phyloP scores from a whole-genome alignment of 768 basidiomycete genomes.

The Infundibulicybe gibba region DNA sequence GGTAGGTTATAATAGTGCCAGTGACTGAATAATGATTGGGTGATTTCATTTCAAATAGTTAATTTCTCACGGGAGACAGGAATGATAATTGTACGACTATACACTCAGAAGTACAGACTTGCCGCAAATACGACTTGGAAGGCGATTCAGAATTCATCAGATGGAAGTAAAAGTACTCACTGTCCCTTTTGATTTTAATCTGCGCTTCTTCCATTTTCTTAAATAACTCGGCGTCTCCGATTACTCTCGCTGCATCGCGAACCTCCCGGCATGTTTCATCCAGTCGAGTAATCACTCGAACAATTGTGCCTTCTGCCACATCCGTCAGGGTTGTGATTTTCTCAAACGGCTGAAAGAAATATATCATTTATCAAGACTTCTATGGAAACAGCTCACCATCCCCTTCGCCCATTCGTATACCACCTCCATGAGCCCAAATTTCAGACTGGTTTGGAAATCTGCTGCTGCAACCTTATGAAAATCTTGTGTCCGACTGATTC shows the following conservation, averaged over 20 bases:
- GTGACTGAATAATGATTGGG: too few relatives aligned
- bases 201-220: slow-evolving; percentile 98
- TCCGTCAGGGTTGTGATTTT: slow-evolving; percentile 93
- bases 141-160: slow-evolving; percentile 1
- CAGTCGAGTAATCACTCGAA: slow-evolving; percentile 90
- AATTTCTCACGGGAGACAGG: too few relatives aligned
- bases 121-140: slow-evolving; percentile 78
- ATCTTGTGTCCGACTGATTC: slow-evolving; percentile 79
- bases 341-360: slow-evolving; percentile 74
- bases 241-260: slow-evolving; percentile 93
- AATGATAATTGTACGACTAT: background rate
- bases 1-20: too few relatives aligned
- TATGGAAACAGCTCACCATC: slow-evolving; percentile 61
- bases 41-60: too few relatives aligned
- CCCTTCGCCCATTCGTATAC: slow-evolving; percentile 99
- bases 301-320: slow-evolving; percentile 95
- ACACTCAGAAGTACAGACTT: slow-evolving; percentile 73
- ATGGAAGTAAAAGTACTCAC: slow-evolving; percentile 46
- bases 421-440: slow-evolving; percentile 91
- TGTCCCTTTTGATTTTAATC: slow-evolving; percentile 91
- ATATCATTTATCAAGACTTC: background rate
- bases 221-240: slow-evolving; percentile 93
- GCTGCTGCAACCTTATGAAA: slow-evolving; percentile 73
- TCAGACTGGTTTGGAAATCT: slow-evolving; percentile 75
- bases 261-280: slow-evolving; percentile 98